Base-by-base conservation (phyloP, 768 basidiomycete species). In the Boletus reticuloceps region DNA sequence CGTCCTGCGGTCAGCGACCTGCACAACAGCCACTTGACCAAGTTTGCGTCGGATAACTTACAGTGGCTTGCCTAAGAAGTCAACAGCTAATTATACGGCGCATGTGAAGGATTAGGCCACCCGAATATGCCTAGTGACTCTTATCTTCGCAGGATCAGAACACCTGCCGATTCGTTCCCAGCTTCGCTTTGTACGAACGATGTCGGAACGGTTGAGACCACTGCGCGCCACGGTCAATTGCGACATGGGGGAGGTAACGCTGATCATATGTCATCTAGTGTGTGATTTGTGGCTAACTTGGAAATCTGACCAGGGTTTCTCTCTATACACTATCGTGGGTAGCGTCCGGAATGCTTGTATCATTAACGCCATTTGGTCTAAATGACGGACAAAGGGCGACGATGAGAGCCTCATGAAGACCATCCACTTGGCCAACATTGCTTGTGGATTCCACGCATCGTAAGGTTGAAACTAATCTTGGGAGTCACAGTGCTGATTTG, bases 401-500 rank as follows among this genome's bases (percentile, higher is more conserved):
- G 82, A 83, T 34, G 79, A 78, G 52, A 68, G 69, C 11, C 73
- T 83, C 41, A 82, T 82, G 80, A 74, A 77, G 50, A 79, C 76
- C 12, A 82, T 85, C 29, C 80, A 84, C 59, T 70, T 83, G 16
- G 82, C 83, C 0, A 84, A 86, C 55, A 73, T 86, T 16, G 86
- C 86, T 0, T 88, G 85, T 62, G 85, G 86, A 7, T 86, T 85
- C 56, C 86, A 88, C 62, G 85, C 82, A 20, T 82, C 81, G 81
- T 84, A 36, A 56, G 68, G 31, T 40, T 7, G 41, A 25, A 37
- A 19, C 17, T 20, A 4, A n/a, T 27, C 39, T 5, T 11, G 6
- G n/a, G 4, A 5, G 9, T 5, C 0, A 4, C 19, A 7, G 32
- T 6, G 8, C 39, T 38, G n/a, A 50, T 19, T 19, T n/a, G 49